These are phyloP conservation scores for Hortiboletus campestris DNA, from an alignment of 768 basidiomycete species.

Conservation along the genomic window DNA sequence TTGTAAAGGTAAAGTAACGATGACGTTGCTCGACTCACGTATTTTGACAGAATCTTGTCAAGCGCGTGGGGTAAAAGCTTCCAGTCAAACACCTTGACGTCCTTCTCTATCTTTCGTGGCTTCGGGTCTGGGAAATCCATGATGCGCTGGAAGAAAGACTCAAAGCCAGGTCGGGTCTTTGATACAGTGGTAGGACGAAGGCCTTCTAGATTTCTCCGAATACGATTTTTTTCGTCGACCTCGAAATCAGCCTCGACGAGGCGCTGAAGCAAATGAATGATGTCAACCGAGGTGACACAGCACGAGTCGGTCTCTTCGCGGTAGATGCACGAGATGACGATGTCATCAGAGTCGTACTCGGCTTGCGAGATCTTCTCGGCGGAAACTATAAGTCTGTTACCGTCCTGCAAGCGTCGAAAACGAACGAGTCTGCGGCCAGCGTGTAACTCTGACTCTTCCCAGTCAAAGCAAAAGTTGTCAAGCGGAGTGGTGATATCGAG, in stretches of 20 bases:
- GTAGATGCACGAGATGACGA: constrained; percentile 94
- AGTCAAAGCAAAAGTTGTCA: constrained; percentile 51
- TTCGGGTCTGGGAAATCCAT: constrained; percentile 96
- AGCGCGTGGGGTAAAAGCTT: constrained; percentile 64
- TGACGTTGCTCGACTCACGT: constrained; percentile 48
- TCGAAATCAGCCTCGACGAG: constrained; percentile 73
- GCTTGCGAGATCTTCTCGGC: constrained; percentile 74
- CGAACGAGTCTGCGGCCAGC: constrained; percentile 82
- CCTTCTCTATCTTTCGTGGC: constrained; percentile 96
- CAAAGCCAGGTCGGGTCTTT: constrained; percentile 76
- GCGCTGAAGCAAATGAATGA: constrained; percentile 87
- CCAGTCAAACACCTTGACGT: constrained; percentile 88
- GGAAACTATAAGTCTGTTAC: constrained; percentile 70
- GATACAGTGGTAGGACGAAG: constrained; percentile 88
- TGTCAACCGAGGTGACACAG: constrained; percentile 93
- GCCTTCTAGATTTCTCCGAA: constrained; percentile 91
- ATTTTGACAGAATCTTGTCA: constrained; percentile 82
- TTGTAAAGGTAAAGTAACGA: not conserved
- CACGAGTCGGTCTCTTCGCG: constrained; percentile 72
- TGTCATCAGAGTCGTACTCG: constrained; percentile 70
- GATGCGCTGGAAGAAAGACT: constrained; percentile 90
- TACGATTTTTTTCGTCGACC: constrained; percentile 96
- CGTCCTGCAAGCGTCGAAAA: constrained; percentile 77
- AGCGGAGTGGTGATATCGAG: constrained; percentile 63
- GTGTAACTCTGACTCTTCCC: constrained; percentile 63